Conservation (phyloP, 257 asterid genomes). For the Petrea volubilis region DNA sequence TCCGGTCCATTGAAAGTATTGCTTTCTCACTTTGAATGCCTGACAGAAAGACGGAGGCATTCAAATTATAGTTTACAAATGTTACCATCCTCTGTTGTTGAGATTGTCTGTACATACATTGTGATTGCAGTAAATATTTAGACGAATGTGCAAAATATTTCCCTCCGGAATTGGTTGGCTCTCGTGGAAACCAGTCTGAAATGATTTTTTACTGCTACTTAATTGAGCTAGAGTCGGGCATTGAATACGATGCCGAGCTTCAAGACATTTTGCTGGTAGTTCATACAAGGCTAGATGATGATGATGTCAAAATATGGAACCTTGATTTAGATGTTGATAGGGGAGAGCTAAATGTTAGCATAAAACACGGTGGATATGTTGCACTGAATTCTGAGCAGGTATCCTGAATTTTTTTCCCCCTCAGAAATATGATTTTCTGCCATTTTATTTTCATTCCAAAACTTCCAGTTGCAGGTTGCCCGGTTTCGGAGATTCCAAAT, state of each 20-base stretch:
- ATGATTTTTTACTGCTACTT: slow-evolving; percentile 44
- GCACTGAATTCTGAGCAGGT: slow-evolving; percentile 51
- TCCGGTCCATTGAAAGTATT: background rate
- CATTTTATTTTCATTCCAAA: background rate
- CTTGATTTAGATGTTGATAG: slow-evolving; percentile 56
- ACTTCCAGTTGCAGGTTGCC: slow-evolving; percentile 43
- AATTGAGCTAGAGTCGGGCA: slow-evolving; percentile 42
- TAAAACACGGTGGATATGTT: slow-evolving; percentile 35
- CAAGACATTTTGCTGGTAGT: slow-evolving; percentile 54
- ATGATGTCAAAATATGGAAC: slow-evolving; percentile 30
- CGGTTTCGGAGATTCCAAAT: slow-evolving; percentile 58
- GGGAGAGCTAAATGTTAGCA: slow-evolving; percentile 34
- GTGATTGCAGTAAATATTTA: slow-evolving; percentile 49
- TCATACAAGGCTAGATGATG: slow-evolving; percentile 45
- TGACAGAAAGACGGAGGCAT: no score
- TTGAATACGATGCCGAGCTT: slow-evolving; percentile 39
- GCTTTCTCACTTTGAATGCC: no score
- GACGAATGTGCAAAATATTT: slow-evolving; percentile 46
- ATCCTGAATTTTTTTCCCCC: background rate
- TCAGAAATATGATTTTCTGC: background rate
- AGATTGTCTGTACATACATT: slow-evolving; percentile 1
- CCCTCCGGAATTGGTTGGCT: slow-evolving; percentile 66
- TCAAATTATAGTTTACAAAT: background rate
- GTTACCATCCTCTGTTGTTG: background rate
- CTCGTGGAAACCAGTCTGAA: slow-evolving; percentile 16